Evolutionary conservation across 371 early-diverging fungal genomes (phyloP), one percentile per base, ranked within the genome.

Genomic region (Actinomortierella ambigua): DNA sequence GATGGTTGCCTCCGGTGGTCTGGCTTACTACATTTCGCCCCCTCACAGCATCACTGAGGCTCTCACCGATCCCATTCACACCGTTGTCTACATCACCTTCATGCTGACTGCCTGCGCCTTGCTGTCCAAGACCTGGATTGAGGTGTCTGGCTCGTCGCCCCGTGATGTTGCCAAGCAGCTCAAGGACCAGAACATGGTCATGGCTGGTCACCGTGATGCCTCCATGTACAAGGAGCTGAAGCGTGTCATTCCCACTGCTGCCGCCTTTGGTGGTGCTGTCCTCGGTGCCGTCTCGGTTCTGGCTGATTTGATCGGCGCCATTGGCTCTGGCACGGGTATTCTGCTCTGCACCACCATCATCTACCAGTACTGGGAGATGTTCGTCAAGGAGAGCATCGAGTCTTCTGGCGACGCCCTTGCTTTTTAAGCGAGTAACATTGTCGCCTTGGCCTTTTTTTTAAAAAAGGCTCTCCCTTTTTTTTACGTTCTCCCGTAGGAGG

Each of bases 291-390:
- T 99, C 62, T 93, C 96, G 34, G 92, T 99, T 27, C 78, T 92
- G 59, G 98, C 99, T 50, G 99, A 99, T 84, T 85, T 99, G 65
- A 77, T 93, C 59, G 97, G 97, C 48, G 93, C 91, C 34, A 91
- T 99, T 81, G 99, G 99, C 34, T 96, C 98, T 47, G 99, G 99
- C 40, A 98, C 99, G 41, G 99, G 99, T 88, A 99, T 99, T 65
- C 85, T 99, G 78, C 79, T 99, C 61, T 95, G 98, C 57, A 99
- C 99, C 29, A 98, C 99, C 53, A 99, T 99, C 68, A 98, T 99
- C 77, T 98, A 98, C 89, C 98, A 99, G 84, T 98, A 95, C 88
- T 97, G 97, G 86, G 97, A 98, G 82, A 93, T 96, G 84, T 98
- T 98, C 84, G 94, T 94, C 77, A 95, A 93, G 84, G 98, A 97